These are phyloP conservation scores for Neurospora africana DNA, from an alignment of 495 filamentous ascomycete species.

Conservation along the genomic window DNA sequence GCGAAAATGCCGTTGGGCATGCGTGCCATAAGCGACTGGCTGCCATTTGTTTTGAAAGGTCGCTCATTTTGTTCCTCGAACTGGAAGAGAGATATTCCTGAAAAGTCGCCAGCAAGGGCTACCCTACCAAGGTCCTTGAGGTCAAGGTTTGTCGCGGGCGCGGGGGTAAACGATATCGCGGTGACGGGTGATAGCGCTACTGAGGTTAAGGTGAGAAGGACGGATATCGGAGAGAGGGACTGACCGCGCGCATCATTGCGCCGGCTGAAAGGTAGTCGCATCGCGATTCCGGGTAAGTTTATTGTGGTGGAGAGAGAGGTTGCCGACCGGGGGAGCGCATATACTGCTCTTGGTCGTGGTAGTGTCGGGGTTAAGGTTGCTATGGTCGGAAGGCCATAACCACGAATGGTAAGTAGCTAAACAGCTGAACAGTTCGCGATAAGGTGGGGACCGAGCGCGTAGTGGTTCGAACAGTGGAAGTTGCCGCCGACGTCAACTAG, in stretches of 20 bases:
- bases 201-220: conserved; percentile 29
- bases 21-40: conserved; percentile 67
- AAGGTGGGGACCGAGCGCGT: neutral
- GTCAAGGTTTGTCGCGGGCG: conserved; percentile 70
- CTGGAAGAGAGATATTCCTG: conserved; percentile 79
- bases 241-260: conserved; percentile 25
- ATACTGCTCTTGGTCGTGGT: conserved; percentile 9
- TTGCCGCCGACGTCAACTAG: conserved; percentile 1
- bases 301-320: neutral
- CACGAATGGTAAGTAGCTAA: neutral
- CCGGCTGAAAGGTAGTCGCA: conserved; percentile 28
- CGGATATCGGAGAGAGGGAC: conserved; percentile 11
- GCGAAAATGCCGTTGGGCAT: conserved; percentile 81
- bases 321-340: conserved; percentile 12
- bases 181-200: conserved; percentile 33
- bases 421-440: neutral
- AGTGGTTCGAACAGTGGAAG: neutral
- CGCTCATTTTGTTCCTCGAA: conserved; percentile 70
- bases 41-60: conserved; percentile 58
- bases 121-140: conserved; percentile 72
- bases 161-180: conserved; percentile 60
- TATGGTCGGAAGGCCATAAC: conserved; percentile 15
- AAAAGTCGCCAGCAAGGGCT: conserved; percentile 82
- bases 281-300: conserved; percentile 16
- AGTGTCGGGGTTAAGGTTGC: conserved; percentile 10